phyloP scores from a whole-genome alignment of 108 stramenopile genomes.

The Cyclotella choctawhatcheeana region DNA sequence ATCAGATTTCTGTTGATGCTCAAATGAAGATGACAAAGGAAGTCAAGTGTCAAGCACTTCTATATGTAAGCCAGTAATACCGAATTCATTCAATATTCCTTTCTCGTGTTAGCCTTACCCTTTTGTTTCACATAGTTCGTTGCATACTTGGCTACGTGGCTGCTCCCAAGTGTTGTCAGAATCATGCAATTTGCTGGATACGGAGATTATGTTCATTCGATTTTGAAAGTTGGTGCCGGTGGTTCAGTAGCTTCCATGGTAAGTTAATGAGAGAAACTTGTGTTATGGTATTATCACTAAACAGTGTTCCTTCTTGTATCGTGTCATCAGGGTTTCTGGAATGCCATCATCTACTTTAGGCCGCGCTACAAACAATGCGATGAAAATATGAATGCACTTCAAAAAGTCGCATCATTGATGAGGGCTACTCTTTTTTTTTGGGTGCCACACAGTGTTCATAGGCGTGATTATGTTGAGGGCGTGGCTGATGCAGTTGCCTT shows the following conservation, averaged over 20 bases:
- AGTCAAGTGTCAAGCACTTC: constrained; percentile 19
- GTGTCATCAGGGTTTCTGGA: constrained; percentile 19
- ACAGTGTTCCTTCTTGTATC: background rate
- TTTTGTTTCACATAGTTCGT: background rate
- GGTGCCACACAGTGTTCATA: too few relatives aligned
- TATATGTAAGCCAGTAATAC: constrained; percentile 17
- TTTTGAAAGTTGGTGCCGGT: constrained; percentile 10
- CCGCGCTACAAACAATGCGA: constrained; percentile 12
- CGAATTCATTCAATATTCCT: too few relatives aligned
- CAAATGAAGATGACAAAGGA: constrained; percentile 1
- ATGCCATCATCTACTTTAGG: constrained; percentile 38
- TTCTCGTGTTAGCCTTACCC: background rate
- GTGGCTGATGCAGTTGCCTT: background rate
- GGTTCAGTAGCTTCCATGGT: too few relatives aligned
- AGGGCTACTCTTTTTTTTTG: constrained; percentile 15
- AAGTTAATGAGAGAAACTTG: background rate
- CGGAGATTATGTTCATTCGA: constrained; percentile 18
- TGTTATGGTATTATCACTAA: background rate
- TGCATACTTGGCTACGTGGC: constrained; percentile 25
- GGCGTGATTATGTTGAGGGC: background rate
- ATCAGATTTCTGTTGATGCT: background rate
- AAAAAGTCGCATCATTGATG: constrained; percentile 19
- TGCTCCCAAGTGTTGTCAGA: constrained; percentile 24
- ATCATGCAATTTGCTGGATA: constrained; percentile 16
- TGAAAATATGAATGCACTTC: background rate